Percentiles rank a stretch among this genome's conserved stretches.
Conservation (phyloP, 1,139 yeast genomes). For the Saccharomyces hybrid region DNA sequence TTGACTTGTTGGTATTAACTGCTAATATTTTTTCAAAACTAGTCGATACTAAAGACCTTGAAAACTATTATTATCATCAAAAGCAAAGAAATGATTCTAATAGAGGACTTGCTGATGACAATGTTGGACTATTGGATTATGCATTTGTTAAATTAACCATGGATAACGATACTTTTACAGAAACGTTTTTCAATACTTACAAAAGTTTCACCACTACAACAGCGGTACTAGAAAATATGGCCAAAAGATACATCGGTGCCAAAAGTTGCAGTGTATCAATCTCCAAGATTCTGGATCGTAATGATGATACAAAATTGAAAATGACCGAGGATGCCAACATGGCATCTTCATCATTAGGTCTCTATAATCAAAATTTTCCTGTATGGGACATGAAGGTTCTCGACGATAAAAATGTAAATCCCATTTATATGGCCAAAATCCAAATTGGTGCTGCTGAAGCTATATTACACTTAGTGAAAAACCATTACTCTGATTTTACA, state of each 20-base stretch:
- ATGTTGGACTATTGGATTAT: slow-evolving; percentile 32
- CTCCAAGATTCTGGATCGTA: slow-evolving; percentile 22
- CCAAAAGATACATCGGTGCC: slow-evolving; percentile 51
- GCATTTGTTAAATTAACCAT: slow-evolving; percentile 41
- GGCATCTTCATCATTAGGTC: slow-evolving; percentile 4
- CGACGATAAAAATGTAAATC: slow-evolving; percentile 34
- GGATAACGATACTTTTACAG: slow-evolving; percentile 53
- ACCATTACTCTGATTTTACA: slow-evolving; percentile 69
- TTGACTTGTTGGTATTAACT: slow-evolving; percentile 57
- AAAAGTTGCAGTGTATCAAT: slow-evolving; percentile 51
- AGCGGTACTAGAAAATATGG: slow-evolving; percentile 43
- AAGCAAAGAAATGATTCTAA: slow-evolving; percentile 12
- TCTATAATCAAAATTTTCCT: slow-evolving; percentile 23
- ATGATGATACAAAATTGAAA: slow-evolving; percentile 11
- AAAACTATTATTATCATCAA: slow-evolving; percentile 31
- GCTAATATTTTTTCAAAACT: slow-evolving; percentile 51
- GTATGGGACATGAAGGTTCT: slow-evolving; percentile 41
- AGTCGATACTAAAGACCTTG: slow-evolving; percentile 39
- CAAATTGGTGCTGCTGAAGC: slow-evolving; percentile 81
- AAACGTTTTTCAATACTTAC: slow-evolving; percentile 59
- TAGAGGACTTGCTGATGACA: slow-evolving; percentile 7
- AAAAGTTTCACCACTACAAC: slow-evolving; percentile 54
- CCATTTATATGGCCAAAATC: slow-evolving; percentile 51
- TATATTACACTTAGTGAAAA: slow-evolving; percentile 59
- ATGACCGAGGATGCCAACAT: background rate